phyloP scores from a whole-genome alignment of 2,329 filamentous ascomycete genomes.

The Penicillium palitans region DNA sequence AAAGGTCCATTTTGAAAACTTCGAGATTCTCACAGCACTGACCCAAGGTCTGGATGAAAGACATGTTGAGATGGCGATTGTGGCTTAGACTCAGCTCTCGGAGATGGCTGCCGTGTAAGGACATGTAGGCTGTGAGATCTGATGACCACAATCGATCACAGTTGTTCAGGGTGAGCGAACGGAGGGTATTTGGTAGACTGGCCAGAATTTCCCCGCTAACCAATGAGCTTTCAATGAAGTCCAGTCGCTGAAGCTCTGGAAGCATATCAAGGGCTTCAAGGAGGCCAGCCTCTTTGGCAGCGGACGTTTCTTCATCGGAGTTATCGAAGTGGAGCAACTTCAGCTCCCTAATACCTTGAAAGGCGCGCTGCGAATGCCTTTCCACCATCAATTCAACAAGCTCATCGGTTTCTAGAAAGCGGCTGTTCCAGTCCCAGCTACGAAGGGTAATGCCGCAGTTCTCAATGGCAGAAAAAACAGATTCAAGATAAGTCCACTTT shows the following conservation, averaged over 20 bases:
- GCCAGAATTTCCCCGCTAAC: slow-evolving; percentile 69
- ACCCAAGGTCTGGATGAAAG: slow-evolving; percentile 68
- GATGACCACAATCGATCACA: slow-evolving; percentile 73
- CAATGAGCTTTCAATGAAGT: slow-evolving; percentile 73
- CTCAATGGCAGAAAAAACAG: slow-evolving; percentile 65
- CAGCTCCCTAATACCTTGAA: slow-evolving; percentile 45
- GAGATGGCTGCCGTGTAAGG: slow-evolving; percentile 66
- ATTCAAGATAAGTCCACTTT: slow-evolving; percentile 68
- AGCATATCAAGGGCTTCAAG: slow-evolving; percentile 58
- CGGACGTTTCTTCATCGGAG: slow-evolving; percentile 46
- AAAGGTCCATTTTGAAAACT: slow-evolving; percentile 73
- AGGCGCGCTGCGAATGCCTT: slow-evolving; percentile 57
- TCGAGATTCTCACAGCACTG: slow-evolving; percentile 69
- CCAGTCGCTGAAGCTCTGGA: slow-evolving; percentile 64
- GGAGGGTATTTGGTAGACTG: slow-evolving; percentile 65
- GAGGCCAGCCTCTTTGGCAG: slow-evolving; percentile 31
- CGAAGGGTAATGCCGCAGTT: slow-evolving; percentile 48
- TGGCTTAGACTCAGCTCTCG: slow-evolving; percentile 70
- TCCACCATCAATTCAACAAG: slow-evolving; percentile 52
- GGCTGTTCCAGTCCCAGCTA: slow-evolving; percentile 59
- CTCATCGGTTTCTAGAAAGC: slow-evolving; percentile 42
- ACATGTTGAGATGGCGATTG: slow-evolving; percentile 75
- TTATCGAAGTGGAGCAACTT: slow-evolving; percentile 40
- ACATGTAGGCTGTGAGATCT: slow-evolving; percentile 65
- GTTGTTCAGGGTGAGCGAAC: slow-evolving; percentile 71